Evolutionary conservation across 1,284 basidiomycete species (phyloP).

Genomic region (Calocybe gambosa): DNA sequence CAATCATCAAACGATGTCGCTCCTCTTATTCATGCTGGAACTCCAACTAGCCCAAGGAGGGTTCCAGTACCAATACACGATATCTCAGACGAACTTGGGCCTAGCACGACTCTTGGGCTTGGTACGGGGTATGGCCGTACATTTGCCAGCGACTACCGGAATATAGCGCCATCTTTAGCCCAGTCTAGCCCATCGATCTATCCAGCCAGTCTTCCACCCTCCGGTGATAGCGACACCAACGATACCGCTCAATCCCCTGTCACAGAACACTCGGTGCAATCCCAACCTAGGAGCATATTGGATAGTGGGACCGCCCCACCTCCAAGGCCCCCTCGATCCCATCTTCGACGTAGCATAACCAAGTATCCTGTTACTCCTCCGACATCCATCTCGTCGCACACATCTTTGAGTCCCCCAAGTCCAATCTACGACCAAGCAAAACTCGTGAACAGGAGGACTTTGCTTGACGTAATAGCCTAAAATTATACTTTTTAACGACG

Average conservation of each 20-base stretch:
- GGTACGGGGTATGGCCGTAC: constrained; percentile 4
- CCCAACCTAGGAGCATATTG: constrained; percentile 6
- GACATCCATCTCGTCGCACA: constrained; percentile 32
- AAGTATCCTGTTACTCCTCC: constrained; percentile 37
- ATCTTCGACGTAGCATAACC: constrained; percentile 25
- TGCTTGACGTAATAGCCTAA: constrained; percentile 33
- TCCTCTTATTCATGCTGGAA: neutral
- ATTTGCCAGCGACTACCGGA: neutral
- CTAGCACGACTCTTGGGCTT: neutral
- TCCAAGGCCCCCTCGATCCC: constrained; percentile 39
- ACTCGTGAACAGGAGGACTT: constrained; percentile 25
- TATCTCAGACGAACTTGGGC: constrained; percentile 1
- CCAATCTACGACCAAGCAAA: constrained; percentile 15
- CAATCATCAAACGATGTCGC: constrained; percentile 2
- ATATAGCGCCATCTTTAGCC: constrained; percentile 23
- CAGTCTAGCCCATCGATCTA: constrained; percentile 56
- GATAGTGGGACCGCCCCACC: constrained; percentile 22
- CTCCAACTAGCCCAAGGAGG: constrained; percentile 2
- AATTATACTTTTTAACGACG: neutral
- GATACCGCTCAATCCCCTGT: constrained; percentile 16
- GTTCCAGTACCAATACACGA: constrained; percentile 8
- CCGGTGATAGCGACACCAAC: constrained; percentile 26
- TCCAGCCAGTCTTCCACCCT: constrained; percentile 42
- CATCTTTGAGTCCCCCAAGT: constrained; percentile 22
- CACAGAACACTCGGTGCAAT: constrained; percentile 17